A percentile compares a stretch with the other conserved stretches of the same genome.
These are phyloP conservation scores for Cucumis hystrix DNA, from an alignment of 306 rosid species.

Conservation along the genomic window DNA sequence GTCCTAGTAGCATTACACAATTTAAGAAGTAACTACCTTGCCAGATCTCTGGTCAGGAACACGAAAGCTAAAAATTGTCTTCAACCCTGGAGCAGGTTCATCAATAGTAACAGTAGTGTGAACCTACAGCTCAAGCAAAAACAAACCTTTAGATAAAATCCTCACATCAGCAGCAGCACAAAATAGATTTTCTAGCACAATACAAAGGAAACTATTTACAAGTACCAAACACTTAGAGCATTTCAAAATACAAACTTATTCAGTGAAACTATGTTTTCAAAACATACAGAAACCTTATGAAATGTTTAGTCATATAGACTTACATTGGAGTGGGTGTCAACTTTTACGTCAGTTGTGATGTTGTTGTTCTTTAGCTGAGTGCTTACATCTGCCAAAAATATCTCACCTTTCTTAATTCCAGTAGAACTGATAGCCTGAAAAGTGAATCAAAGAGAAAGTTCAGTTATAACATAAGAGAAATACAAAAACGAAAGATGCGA, in stretches of 20 bases:
- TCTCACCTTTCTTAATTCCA: constrained; percentile 69
- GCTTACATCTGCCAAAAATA: constrained; percentile 60
- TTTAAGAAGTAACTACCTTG: constrained; percentile 35
- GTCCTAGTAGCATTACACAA: neutral
- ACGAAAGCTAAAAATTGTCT: constrained; percentile 70
- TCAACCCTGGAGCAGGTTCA: constrained; percentile 87
- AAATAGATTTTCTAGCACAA: neutral
- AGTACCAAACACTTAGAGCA: neutral
- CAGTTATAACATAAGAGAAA: neutral
- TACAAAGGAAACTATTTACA: neutral
- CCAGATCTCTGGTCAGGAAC: constrained; percentile 89
- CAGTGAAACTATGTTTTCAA: neutral
- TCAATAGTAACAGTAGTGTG: constrained; percentile 75
- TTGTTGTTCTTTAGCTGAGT: constrained; percentile 84
- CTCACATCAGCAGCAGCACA: neutral
- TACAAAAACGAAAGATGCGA: neutral
- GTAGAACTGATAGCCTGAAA: constrained; percentile 66
- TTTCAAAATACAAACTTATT: neutral
- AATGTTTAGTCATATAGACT: neutral
- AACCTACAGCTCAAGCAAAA: constrained; percentile 30
- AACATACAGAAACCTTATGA: constrained; percentile 5
- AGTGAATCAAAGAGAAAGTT: neutral
- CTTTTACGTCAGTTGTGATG: constrained; percentile 82
- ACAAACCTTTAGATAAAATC: neutral
- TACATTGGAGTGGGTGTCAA: constrained; percentile 78